Evolutionary conservation across 306 rosid species (phyloP).

Genomic region (Vigna mungo): DNA sequence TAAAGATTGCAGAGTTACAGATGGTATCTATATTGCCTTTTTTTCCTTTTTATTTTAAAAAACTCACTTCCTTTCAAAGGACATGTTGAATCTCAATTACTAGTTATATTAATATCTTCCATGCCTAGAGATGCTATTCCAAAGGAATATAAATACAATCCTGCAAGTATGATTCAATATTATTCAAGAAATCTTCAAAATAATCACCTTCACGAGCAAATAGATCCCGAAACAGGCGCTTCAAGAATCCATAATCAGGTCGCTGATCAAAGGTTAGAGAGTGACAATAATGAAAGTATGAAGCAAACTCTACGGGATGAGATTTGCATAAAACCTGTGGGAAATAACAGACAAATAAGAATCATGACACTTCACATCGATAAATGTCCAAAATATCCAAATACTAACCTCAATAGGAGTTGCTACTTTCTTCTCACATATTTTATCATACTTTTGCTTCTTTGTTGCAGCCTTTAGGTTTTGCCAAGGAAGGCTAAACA

Average conservation of each 20-base stretch:
- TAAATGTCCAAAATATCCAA: constrained; percentile 8
- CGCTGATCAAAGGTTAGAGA: constrained; percentile 93
- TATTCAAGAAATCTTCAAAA: constrained; percentile 1
- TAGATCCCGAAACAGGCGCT: constrained; percentile 85
- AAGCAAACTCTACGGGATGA: constrained; percentile 94
- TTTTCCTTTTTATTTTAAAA: neutral
- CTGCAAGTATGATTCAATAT: neutral
- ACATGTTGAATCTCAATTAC: neutral
- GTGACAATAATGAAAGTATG: constrained; percentile 96
- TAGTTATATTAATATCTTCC: neutral
- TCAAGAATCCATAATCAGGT: constrained; percentile 98
- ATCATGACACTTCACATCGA: neutral
- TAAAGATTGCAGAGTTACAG: constrained; percentile 2
- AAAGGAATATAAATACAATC: neutral
- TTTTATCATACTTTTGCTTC: constrained; percentile 97
- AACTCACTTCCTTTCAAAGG: neutral
- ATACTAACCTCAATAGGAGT: constrained; percentile 91
- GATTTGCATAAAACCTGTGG: constrained; percentile 87
- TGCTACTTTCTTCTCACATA: constrained; percentile 93
- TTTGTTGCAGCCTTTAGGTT: constrained; percentile 97
- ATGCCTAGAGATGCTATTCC: neutral
- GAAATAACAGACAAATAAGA: constrained; percentile 44
- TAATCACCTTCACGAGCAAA: constrained; percentile 86
- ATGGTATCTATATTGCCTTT: neutral
- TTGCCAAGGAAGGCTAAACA: constrained; percentile 97